Evolutionary conservation across 129 eudicot genomes (phyloP).

Genomic region (Solidago caesia): DNA sequence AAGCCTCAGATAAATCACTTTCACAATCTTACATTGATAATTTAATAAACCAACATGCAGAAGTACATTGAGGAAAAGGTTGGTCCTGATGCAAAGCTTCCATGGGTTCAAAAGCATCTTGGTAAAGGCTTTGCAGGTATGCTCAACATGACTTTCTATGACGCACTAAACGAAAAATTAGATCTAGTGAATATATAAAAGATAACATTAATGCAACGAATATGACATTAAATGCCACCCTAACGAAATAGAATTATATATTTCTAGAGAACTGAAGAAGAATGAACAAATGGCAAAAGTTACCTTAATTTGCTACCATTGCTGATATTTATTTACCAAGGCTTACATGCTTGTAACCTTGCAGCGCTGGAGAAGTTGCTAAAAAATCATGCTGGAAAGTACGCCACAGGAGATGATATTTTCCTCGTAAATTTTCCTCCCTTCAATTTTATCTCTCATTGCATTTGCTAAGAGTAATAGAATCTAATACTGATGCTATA

Average conservation of each 20-base stretch:
- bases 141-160: constrained; percentile 14
- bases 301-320: constrained; percentile 1
- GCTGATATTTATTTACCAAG: constrained; percentile 5
- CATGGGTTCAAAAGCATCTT: constrained; percentile 63
- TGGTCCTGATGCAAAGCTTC: constrained; percentile 60
- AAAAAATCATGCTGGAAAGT: constrained; percentile 51
- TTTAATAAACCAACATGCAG: constrained; percentile 35
- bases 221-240: constrained; percentile 1
- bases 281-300: not conserved
- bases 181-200: not conserved
- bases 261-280: not conserved
- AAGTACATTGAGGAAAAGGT: constrained; percentile 59
- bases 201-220: not conserved
- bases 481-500: no score
- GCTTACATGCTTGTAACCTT: constrained; percentile 3
- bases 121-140: constrained; percentile 70
- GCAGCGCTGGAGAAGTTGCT: constrained; percentile 73
- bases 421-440: constrained; percentile 42
- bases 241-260: constrained; percentile 1
- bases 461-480: not conserved
- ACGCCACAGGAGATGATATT: constrained; percentile 76
- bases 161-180: constrained; percentile 3
- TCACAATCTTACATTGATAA: constrained; percentile 1
- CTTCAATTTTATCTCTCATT: not conserved
- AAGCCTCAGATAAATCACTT: not conserved